phyloP scores from a whole-genome alignment of 306 rosid genomes.

The Quercus variabilis region DNA sequence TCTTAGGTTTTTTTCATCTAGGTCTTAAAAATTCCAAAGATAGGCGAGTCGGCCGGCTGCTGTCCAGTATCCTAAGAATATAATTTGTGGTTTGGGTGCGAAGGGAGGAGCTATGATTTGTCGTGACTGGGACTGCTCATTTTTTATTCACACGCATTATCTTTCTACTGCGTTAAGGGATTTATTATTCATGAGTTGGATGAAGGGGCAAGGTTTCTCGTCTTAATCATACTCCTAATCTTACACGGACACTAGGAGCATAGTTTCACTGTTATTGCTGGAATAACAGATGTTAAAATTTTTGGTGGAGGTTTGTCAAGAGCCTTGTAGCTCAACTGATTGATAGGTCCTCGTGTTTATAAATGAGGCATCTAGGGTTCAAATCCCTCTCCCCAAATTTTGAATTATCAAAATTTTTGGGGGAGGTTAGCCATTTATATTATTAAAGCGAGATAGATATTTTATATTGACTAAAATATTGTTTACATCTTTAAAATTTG shows the following conservation, averaged over 20 bases:
- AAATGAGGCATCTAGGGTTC: too few relatives aligned
- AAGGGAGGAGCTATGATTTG: constrained; percentile 41
- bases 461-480: too few relatives aligned
- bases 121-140: constrained; percentile 35
- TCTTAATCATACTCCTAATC: constrained; percentile 35
- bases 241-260: constrained; percentile 39
- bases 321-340: too few relatives aligned
- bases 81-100: constrained; percentile 94
- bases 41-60: constrained; percentile 96
- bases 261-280: constrained; percentile 33
- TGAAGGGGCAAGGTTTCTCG: constrained; percentile 18
- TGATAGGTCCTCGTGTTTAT: too few relatives aligned
- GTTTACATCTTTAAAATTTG: too few relatives aligned
- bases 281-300: constrained; percentile 13
- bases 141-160: background rate
- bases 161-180: constrained; percentile 16
- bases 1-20: constrained; percentile 45
- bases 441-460: constrained; percentile 9
- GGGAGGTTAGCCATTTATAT: constrained; percentile 14
- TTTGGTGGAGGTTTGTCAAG: too few relatives aligned
- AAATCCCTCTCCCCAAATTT: too few relatives aligned
- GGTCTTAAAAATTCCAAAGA: constrained; percentile 44
- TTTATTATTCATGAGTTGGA: constrained; percentile 28
- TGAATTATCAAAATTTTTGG: too few relatives aligned
- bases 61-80: constrained; percentile 72